Base-by-base conservation (phyloP, 148 eudicot species). In the Polygonum aviculare region DNA sequence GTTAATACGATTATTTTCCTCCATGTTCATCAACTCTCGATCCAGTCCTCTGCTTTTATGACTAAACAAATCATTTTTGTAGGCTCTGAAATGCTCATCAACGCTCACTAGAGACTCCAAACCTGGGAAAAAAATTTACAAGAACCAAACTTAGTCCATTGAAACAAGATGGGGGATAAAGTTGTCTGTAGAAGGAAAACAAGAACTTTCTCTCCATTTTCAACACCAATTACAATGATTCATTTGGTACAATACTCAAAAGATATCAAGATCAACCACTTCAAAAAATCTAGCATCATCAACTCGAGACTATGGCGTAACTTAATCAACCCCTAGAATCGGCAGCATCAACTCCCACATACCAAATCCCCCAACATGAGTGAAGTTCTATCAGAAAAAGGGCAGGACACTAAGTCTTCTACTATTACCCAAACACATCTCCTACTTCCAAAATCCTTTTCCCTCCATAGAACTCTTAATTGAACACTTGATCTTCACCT, bases 41-140 rank as follows among this genome's bases (percentile, higher is more conserved):
- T 95, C 91, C 77, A 90, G 18, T 76, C 90, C 98, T 80, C 78
- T 86, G 80, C 96, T 90, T 81, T 86, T 88, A 72, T 81, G 84
- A 82, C 93, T 86, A 81, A 95, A 95, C 82, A 95, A 84, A 83
- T 95, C 89, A 80, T 83, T 78, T 82, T 83, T 90, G 84, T 87
- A 85, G 35, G 74, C 76, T 78, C 77, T 81, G 78, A 88, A 92
- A 73, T 90, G 82, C 74, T 84, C 90, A 52, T 90, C 94, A 7
- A 72, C 45, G 22, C 77, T 79, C 71, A 74, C 79, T 7, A 95
- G 86, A 75, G 83, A 88, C 76, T 95, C 96, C 86, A 95, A 83
- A 75, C 98, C 98, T 94, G 81, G 49, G 75, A 62, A 50, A 73
- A 9, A 65, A 77, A 38, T 18, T 36, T 36, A 18, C 19, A 67